These are phyloP conservation scores for Hyphopichia khmerensis DNA, from an alignment of 1,139 yeast species.

Conservation along the genomic window DNA sequence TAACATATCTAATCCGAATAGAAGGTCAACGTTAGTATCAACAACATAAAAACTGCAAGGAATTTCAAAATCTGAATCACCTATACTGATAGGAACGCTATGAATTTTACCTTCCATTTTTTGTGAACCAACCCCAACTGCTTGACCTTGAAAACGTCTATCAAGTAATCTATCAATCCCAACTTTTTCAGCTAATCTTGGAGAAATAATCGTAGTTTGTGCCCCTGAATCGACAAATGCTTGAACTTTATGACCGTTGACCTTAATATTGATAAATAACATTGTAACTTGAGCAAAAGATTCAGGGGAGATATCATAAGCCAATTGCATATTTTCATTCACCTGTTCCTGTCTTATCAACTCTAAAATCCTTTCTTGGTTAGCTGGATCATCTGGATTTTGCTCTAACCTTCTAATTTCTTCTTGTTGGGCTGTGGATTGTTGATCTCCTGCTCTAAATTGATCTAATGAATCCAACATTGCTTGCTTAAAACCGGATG, in stretches of 20 bases:
- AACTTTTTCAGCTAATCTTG: slow-evolving; percentile 70
- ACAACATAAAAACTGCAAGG: slow-evolving; percentile 85
- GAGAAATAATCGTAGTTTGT: slow-evolving; percentile 80
- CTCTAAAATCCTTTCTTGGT: slow-evolving; percentile 66
- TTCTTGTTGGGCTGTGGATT: slow-evolving; percentile 24
- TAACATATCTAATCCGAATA: slow-evolving; percentile 77
- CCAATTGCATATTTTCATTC: slow-evolving; percentile 74
- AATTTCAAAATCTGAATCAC: slow-evolving; percentile 44
- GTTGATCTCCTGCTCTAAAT: slow-evolving; percentile 11
- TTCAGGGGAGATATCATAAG: slow-evolving; percentile 88
- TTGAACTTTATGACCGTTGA: slow-evolving; percentile 77
- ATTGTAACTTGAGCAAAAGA: slow-evolving; percentile 78
- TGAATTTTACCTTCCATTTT: slow-evolving; percentile 82
- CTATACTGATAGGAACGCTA: slow-evolving; percentile 82
- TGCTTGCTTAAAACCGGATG: slow-evolving; percentile 49
- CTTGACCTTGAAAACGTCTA: slow-evolving; percentile 75
- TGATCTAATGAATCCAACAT: slow-evolving; percentile 32
- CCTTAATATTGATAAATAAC: slow-evolving; percentile 75
- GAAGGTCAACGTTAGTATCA: slow-evolving; percentile 69
- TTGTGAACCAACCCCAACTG: slow-evolving; percentile 87
- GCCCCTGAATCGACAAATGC: slow-evolving; percentile 98
- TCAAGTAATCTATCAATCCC: slow-evolving; percentile 78
- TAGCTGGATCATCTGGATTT: slow-evolving; percentile 75
- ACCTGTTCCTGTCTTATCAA: slow-evolving; percentile 70
- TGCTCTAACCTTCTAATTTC: slow-evolving; percentile 52